Percentiles rank a stretch among this genome's conserved stretches.
Evolutionary conservation across 306 rosid species (phyloP).

Genomic region (Cercis canadensis): DNA sequence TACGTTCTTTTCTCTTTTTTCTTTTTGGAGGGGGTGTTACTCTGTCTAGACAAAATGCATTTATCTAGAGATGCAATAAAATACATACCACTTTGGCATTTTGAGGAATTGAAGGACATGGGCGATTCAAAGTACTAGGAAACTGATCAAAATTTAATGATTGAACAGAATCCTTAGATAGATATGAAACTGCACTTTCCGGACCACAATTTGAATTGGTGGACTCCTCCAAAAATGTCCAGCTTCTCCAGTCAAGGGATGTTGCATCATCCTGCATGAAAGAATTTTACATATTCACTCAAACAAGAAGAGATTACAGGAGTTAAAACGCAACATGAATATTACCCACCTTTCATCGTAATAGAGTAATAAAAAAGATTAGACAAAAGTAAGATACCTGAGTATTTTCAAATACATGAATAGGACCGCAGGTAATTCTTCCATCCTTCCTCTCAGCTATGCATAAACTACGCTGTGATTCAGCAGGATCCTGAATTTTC

Average conservation of each 20-base stretch:
- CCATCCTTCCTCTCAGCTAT: constrained; percentile 32
- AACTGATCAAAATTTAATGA: constrained; percentile 64
- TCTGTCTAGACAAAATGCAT: neutral
- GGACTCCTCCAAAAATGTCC: constrained; percentile 58
- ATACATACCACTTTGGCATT: constrained; percentile 49
- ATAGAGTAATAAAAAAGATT: constrained; percentile 22
- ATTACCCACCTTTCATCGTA: neutral
- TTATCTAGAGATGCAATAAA: constrained; percentile 27
- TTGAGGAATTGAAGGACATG: constrained; percentile 35
- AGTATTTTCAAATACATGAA: constrained; percentile 76
- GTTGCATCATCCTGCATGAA: constrained; percentile 59
- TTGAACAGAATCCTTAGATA: constrained; percentile 57
- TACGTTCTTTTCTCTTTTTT: neutral
- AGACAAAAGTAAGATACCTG: constrained; percentile 48
- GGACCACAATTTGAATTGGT: constrained; percentile 20
- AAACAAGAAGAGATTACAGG: constrained; percentile 23
- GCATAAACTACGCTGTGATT: constrained; percentile 32
- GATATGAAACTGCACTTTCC: constrained; percentile 48
- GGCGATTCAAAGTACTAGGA: constrained; percentile 32
- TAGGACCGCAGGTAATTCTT: constrained; percentile 46
- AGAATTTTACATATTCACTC: constrained; percentile 37
- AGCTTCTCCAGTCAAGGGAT: constrained; percentile 67
- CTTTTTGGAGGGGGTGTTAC: neutral
- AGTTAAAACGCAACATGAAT: constrained; percentile 28
- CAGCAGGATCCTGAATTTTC: constrained; percentile 49